Evolutionary conservation across 495 filamentous ascomycete species (phyloP), one percentile per base, ranked within the genome.

Genomic region (Podospora anserina): DNA sequence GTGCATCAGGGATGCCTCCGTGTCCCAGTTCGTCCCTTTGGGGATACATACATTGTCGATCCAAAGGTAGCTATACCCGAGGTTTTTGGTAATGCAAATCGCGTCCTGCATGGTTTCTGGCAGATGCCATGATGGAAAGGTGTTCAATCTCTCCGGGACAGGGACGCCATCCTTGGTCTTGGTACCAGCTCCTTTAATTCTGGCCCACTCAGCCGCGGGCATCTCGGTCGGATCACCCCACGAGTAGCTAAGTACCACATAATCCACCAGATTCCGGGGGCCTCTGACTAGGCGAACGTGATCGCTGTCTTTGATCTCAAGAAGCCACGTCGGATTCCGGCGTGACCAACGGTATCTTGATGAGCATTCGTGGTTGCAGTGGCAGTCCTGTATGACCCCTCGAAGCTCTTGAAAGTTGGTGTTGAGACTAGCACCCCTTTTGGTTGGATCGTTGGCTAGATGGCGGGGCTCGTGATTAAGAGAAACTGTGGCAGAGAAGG

Each of bases 211-310:
- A 4, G 63, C 68, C 2, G 68, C 39, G 5, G 74, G 68, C 74
- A 78, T 78, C 7, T 70, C 61, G 4, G 68, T 28, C 13, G 72
- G 72, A 57, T 78, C 70, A 32, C 76, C 76, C 76, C 76, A 78
- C 13, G 76, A 76, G 66, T 78, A 78, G 64, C 76, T 78, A 11
- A 78, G 72, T 53, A 76, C 76, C 54, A 78, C 74, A 62, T 78
- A 78, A 32, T 70, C 56, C 39, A 78, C 72, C 11, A 65, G 68
- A 1, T 19, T 2, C 11, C 32, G 13, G 1, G 69, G 71, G 0
- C 72, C 67, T 26, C 61, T 64, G 0, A 76, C 67, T 27, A 78
- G 61, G 19, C 68, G 69, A 11, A 73, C 65, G 5, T 59, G 27
- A 3, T 72, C 64, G 18, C 70, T 32, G 1, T 58, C 61, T 9